Evolutionary conservation across 1,284 basidiomycete species (phyloP), one percentile per base, ranked within the genome.

Genomic region (Inonotus hispidus): DNA sequence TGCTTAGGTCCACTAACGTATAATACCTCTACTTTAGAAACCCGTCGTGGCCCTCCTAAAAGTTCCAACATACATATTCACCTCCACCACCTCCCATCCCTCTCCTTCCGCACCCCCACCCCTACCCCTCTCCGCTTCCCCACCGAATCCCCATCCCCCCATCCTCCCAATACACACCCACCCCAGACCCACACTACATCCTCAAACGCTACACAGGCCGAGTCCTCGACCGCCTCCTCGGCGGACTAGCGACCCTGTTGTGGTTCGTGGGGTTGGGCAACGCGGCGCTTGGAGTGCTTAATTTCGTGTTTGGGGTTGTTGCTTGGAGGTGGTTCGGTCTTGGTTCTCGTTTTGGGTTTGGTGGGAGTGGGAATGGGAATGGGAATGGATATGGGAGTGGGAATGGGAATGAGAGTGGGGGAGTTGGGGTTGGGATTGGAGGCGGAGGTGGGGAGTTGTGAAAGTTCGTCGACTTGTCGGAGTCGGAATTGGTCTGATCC

Each of bases 211-310:
- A 81, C 67, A 71, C 73, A 0, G 93, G 93, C 4, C 79, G 83
- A 38, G 67, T 72, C 1, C 73, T 93, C 56, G 93, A 93, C 69
- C 82, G 90, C 50, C 63, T 87, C 47, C 72, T 95, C 58, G 93
- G 93, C 3, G 78, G 84, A 63, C 69, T 80, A 23, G 94, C 93
- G 92, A 89, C 83, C 78, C 53, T 87, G 13, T 72, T 93, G 60
- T 79, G 85, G 50, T 64, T 90, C 35, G 71, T 91, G 16, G 93
- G 93, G n/a, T 84, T 88, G 11, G 92, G 92, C 52, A 87, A 85
- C 32, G 76, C 80, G 1, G 70, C 76, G 16, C 69, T 90, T 58
- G 90, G 90, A 0, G 63, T 88, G 39, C 82, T 86, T 65, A 91
- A 90, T 69, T 83, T 87, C 66, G 63, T 87, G 43, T 68, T 91